Percentiles rank a stretch among this genome's conserved stretches.
Evolutionary conservation across 306 rosid species (phyloP).

Genomic region (Vigna trinervia): DNA sequence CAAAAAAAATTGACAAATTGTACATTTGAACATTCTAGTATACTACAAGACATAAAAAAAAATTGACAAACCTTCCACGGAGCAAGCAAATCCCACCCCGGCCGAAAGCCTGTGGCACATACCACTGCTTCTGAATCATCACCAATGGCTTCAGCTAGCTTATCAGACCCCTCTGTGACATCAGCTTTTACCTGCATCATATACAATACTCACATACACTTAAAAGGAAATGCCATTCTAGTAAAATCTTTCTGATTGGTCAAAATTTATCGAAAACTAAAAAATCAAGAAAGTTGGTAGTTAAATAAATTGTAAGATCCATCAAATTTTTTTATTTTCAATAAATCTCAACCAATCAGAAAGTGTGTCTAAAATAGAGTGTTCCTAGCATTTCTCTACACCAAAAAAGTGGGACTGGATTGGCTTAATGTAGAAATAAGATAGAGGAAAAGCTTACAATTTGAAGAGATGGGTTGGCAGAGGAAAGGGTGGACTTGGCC

Average conservation of each 20-base stretch:
- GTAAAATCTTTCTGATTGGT: no score
- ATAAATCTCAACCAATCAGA: no score
- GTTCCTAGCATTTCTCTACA: not conserved
- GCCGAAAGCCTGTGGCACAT: slow-evolving; percentile 90
- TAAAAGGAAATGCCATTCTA: no score
- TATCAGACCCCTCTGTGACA: slow-evolving; percentile 88
- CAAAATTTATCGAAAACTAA: no score
- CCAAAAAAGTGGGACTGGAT: not conserved
- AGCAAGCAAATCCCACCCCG: slow-evolving; percentile 87
- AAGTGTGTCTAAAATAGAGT: no score
- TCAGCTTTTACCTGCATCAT: slow-evolving; percentile 89
- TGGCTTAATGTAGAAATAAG: not conserved
- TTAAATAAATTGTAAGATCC: no score
- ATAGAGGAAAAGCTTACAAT: slow-evolving; percentile 59
- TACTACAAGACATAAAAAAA: slow-evolving; percentile 22
- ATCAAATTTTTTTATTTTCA: no score
- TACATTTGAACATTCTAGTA: not conserved
- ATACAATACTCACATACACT: slow-evolving; percentile 47
- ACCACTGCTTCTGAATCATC: slow-evolving; percentile 88
- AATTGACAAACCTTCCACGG: slow-evolving; percentile 85
- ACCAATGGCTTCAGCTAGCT: slow-evolving; percentile 81
- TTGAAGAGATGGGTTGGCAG: slow-evolving; percentile 74
- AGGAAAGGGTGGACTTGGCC: slow-evolving; percentile 65
- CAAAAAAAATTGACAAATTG: slow-evolving; percentile 13
- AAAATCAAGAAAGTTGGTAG: no score